Percentiles rank a stretch among this genome's conserved stretches.
Evolutionary conservation across 768 basidiomycete genomes (phyloP).

Genomic region (Boletus sensibilis): DNA sequence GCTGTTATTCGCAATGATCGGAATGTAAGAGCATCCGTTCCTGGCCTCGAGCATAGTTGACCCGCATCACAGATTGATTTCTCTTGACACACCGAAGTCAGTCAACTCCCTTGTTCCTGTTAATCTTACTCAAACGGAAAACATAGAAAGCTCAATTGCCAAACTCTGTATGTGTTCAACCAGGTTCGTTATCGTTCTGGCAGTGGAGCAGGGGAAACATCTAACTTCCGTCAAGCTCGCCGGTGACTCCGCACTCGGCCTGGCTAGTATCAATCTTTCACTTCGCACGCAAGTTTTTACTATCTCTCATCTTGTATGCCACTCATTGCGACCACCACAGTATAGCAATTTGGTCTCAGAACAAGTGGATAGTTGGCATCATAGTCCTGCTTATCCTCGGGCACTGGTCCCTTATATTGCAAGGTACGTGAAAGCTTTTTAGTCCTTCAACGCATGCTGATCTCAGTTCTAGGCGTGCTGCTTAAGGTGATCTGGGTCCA

Average conservation of each 20-base stretch:
- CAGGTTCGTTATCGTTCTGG: slow-evolving; percentile 33
- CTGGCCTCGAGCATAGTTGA: neutral
- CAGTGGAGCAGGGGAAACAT: neutral
- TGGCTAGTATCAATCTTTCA: slow-evolving; percentile 48
- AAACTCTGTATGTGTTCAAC: slow-evolving; percentile 47
- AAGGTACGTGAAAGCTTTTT: slow-evolving; percentile 40
- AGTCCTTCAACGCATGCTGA: neutral
- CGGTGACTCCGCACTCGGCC: slow-evolving; percentile 43
- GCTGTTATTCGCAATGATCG: slow-evolving; percentile 44
- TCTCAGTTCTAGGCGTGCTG: slow-evolving; percentile 46
- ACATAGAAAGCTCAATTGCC: slow-evolving; percentile 41
- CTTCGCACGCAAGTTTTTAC: slow-evolving; percentile 40
- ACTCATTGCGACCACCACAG: slow-evolving; percentile 29
- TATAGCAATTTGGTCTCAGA: slow-evolving; percentile 67
- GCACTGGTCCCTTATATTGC: slow-evolving; percentile 69
- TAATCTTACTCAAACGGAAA: neutral
- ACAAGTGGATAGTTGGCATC: slow-evolving; percentile 47
- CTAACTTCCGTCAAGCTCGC: slow-evolving; percentile 33
- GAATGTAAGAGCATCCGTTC: slow-evolving; percentile 37
- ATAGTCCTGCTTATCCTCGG: slow-evolving; percentile 60
- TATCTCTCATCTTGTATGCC: neutral
- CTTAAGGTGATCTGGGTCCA: slow-evolving; percentile 56
- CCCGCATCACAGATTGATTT: slow-evolving; percentile 25
- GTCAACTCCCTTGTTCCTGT: neutral
- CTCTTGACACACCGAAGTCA: slow-evolving; percentile 36